A percentile compares a stretch with the other conserved stretches of the same genome.
These are phyloP conservation scores for Tricholomella constricta DNA, from an alignment of 768 basidiomycete genomes.

Conservation along the genomic window DNA sequence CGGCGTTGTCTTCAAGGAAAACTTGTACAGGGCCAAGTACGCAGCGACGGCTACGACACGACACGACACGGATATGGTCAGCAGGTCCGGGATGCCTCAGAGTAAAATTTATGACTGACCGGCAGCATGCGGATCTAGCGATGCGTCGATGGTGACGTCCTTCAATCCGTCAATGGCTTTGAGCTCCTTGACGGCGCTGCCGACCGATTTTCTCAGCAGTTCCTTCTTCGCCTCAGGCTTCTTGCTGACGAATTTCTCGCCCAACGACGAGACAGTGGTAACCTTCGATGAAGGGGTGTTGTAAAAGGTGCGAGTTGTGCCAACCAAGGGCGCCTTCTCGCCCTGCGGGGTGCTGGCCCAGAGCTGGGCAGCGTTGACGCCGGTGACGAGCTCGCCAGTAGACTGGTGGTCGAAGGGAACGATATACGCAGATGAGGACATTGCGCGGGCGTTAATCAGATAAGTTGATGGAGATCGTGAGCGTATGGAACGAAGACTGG, in stretches of 20 bases:
- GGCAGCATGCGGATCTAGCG: conserved; percentile 73
- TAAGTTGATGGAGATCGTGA: conserved; percentile 19
- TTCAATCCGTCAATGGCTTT: conserved; percentile 63
- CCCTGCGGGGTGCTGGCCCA: conserved; percentile 54
- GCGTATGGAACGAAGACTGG: conserved; percentile 17
- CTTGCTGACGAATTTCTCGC: conserved; percentile 52
- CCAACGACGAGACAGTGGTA: conserved; percentile 60
- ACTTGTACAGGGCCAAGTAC: conserved; percentile 72
- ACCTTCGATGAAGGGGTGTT: conserved; percentile 49
- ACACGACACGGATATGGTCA: conserved; percentile 1
- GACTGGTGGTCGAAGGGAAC: conserved; percentile 57
- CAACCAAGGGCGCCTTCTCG: conserved; percentile 57
- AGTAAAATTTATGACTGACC: conserved; percentile 43
- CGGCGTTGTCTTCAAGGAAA: conserved; percentile 75
- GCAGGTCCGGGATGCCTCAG: neutral
- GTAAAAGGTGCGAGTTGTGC: conserved; percentile 67
- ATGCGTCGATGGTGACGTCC: conserved; percentile 64
- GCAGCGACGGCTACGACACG: conserved; percentile 67
- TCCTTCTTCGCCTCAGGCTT: conserved; percentile 56
- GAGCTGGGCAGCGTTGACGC: conserved; percentile 48
- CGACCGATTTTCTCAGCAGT: conserved; percentile 68
- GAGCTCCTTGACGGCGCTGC: conserved; percentile 70
- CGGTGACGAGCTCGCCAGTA: conserved; percentile 29
- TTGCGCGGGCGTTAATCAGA: conserved; percentile 33
- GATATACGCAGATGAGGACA: conserved; percentile 59